Percentiles rank a stretch among this genome's conserved stretches.
phyloP scores from a whole-genome alignment of 768 basidiomycete genomes.

The Mycena galopus region DNA sequence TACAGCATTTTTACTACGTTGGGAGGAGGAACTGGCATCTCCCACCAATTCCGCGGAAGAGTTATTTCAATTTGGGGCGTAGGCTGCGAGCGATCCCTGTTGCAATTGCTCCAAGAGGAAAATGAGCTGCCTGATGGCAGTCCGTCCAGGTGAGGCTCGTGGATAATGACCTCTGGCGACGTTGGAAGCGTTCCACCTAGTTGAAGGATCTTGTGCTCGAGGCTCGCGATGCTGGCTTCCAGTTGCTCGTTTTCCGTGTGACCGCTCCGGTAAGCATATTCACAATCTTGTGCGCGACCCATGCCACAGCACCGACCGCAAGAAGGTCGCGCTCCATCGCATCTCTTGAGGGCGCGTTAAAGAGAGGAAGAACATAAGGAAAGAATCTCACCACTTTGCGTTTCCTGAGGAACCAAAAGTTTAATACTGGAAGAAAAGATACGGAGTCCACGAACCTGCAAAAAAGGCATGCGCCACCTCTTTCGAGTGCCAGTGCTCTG shows the following conservation, averaged over 20 bases:
- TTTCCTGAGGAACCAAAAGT: conserved; percentile 1
- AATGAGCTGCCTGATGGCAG: conserved; percentile 15
- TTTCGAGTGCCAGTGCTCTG: conserved; percentile 2
- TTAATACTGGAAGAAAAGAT: not conserved
- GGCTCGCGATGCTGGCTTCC: conserved; percentile 54
- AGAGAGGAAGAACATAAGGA: not conserved
- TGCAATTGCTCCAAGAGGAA: conserved; percentile 14
- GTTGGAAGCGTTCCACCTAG: conserved; percentile 41
- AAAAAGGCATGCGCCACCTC: conserved; percentile 30
- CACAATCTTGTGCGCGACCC: conserved; percentile 57
- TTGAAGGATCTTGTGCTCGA: conserved; percentile 53
- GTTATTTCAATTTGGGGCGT: not conserved
- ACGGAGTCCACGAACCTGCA: conserved; percentile 32
- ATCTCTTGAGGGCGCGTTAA: conserved; percentile 47
- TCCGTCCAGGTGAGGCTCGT: conserved; percentile 21
- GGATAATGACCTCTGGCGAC: conserved; percentile 20
- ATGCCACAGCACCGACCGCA: conserved; percentile 56
- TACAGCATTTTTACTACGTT: conserved; percentile 32
- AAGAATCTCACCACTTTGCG: conserved; percentile 17
- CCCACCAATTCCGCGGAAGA: conserved; percentile 34
- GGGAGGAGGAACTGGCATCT: conserved; percentile 23
- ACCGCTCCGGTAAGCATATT: conserved; percentile 54
- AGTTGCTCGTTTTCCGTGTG: conserved; percentile 53
- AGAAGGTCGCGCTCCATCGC: conserved; percentile 57
- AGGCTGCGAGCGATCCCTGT: conserved; percentile 3